phyloP scores from a whole-genome alignment of 1,139 yeast genomes.

The Lodderomyces parapsilosis region DNA sequence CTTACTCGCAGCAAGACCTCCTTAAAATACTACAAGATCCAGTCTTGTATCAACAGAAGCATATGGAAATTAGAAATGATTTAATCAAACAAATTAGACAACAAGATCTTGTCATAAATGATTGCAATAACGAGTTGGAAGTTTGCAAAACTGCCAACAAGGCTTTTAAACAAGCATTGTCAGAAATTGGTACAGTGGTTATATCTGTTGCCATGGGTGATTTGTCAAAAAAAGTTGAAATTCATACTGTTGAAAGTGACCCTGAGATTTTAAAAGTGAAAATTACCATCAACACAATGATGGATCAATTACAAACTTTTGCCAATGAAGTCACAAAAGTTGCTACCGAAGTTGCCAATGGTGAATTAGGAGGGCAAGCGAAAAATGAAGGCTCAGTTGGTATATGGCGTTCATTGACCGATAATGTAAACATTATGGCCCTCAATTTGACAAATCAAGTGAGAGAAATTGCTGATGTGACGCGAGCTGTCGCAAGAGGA shows the following conservation, averaged over 20 bases:
- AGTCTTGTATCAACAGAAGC: slow-evolving; percentile 30
- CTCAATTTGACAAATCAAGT: slow-evolving; percentile 78
- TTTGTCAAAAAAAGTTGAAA: slow-evolving; percentile 70
- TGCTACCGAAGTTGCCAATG: slow-evolving; percentile 87
- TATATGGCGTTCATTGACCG: slow-evolving; percentile 81
- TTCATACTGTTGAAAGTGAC: slow-evolving; percentile 70
- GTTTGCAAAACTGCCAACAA: slow-evolving; percentile 64
- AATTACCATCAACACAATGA: slow-evolving; percentile 81
- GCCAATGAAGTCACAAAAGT: slow-evolving; percentile 82
- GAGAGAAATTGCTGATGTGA: slow-evolving; percentile 85
- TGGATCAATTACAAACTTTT: slow-evolving; percentile 81
- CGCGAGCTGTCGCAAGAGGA: slow-evolving; percentile 80
- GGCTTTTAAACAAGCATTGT: slow-evolving; percentile 73
- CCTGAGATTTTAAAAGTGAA: slow-evolving; percentile 77
- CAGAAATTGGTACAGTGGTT: slow-evolving; percentile 80
- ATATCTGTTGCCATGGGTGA: slow-evolving; percentile 87
- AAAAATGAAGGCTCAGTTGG: slow-evolving; percentile 82
- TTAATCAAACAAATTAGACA: slow-evolving; percentile 29
- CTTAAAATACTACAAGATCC: slow-evolving; percentile 43
- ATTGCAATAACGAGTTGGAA: slow-evolving; percentile 42
- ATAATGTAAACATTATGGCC: slow-evolving; percentile 87
- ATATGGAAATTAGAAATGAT: slow-evolving; percentile 33
- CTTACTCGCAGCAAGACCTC: slow-evolving; percentile 23
- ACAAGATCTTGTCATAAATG: slow-evolving; percentile 31
- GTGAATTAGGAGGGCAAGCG: slow-evolving; percentile 87